Evolutionary conservation across 257 asterid genomes (phyloP).

Genomic region (Anisodus acutangulus): DNA sequence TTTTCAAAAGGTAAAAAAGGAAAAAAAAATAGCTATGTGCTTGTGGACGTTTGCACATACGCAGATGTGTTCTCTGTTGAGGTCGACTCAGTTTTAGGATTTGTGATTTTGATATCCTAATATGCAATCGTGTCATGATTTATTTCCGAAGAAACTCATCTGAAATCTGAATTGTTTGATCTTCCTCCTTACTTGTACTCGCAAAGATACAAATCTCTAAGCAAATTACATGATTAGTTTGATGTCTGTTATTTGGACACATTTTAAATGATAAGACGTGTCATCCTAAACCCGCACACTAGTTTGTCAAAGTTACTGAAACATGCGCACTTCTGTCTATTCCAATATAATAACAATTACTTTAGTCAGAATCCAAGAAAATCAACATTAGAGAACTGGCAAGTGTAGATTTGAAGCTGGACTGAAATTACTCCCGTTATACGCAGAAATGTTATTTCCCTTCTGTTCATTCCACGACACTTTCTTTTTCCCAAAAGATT

Average conservation of each 20-base stretch:
- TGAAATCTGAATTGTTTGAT: neutral
- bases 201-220: neutral
- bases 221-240: neutral
- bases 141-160: neutral
- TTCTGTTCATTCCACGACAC: neutral
- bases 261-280: neutral
- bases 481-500: neutral
- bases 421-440: neutral
- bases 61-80: neutral
- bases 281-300: neutral
- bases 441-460: neutral
- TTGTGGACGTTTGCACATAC: neutral
- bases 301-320: neutral
- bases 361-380: neutral
- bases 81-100: neutral
- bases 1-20: neutral
- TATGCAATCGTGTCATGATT: slow-evolving; percentile 1
- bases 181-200: neutral
- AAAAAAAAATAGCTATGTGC: neutral
- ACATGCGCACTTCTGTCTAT: neutral
- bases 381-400: neutral
- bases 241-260: neutral
- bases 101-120: neutral
- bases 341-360: neutral
- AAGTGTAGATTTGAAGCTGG: neutral